These are phyloP conservation scores for Fusarium tanahbumbuense DNA, from an alignment of 2,329 filamentous ascomycete species.

Conservation along the genomic window DNA sequence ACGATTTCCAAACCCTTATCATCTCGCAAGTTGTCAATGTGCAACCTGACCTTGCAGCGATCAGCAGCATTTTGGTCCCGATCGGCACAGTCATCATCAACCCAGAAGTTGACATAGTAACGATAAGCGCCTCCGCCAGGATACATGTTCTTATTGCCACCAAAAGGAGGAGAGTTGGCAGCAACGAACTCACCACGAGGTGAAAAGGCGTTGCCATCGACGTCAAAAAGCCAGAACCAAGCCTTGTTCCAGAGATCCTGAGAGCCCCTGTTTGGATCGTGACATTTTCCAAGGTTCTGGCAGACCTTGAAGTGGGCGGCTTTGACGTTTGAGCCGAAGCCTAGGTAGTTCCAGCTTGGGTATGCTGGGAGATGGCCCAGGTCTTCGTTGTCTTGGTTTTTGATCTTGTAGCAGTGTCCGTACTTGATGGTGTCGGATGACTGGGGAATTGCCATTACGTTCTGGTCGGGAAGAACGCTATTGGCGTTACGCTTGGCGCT, in stretches of 20 bases:
- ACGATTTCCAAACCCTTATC: neutral
- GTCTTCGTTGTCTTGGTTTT: neutral
- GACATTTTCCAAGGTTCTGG: neutral
- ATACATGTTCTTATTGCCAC: neutral
- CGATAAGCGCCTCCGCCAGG: neutral
- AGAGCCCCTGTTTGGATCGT: neutral
- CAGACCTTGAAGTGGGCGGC: neutral
- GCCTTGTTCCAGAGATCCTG: neutral
- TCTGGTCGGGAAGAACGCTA: neutral
- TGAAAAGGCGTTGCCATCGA: neutral
- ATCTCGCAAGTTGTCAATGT: neutral
- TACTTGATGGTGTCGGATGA: neutral
- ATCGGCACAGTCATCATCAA: neutral
- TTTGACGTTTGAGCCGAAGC: neutral
- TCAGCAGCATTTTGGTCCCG: neutral
- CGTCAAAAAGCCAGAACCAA: neutral
- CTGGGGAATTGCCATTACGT: neutral
- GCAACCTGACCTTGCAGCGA: neutral
- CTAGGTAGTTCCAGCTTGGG: neutral
- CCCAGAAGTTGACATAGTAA: neutral
- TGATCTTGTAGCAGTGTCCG: neutral
- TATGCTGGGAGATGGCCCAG: neutral
- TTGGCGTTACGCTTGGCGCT: neutral
- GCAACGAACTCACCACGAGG: neutral
- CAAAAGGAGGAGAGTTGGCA: neutral